Base-by-base conservation (phyloP, 2,329 filamentous ascomycete species). In the Aspergillus sojae region DNA sequence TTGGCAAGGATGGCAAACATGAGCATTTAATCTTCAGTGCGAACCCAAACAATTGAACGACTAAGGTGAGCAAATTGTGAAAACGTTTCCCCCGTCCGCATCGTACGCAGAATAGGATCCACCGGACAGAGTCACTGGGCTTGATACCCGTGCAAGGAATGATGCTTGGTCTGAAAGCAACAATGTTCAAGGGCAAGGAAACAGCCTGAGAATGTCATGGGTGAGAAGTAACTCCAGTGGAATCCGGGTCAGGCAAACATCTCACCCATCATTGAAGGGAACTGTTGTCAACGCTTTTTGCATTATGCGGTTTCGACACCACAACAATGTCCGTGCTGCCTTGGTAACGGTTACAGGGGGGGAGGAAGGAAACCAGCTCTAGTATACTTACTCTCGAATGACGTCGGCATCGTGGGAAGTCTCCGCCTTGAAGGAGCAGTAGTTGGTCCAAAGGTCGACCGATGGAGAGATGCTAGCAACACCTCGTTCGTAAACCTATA, bases 351-450 rank as follows among this genome's bases (percentile, higher is more conserved):
- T 80, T 81, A 81, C 76, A 76, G 86, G 89, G 86, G 83, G 83
- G 85, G 85, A 88, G 85, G 84, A 85, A 61, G 64, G 54, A 89
- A 89, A 89, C 76, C 76, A 79, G 77, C 84, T 84, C 82, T 81
- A 80, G 77, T 81, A 83, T 86, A 98, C 95, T 98, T 97, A 99
- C 95, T 98, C 95, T 96, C 95, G 90, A 83, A 97, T 96, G 80
- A 96, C 86, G 77, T 96, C 92, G 73, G 92, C 87, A 77, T 96
- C 93, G 82, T 99, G 95, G 71, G 92, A 95, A 62, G 95, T 98
- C 78, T 98, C 93, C 82, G 95, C 93, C 80, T 98, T 98, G 88
- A 98, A 98, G 74, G 89, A 88, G 83, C 94, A 98, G 83, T 97
- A 99, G 74, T 96, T 94, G 59, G 93, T 91, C 95, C 95, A 99